A percentile compares a stretch with the other conserved stretches of the same genome.
Conservation (phyloP, 371 early-diverging fungal species). For the Parasitella parasitica region DNA sequence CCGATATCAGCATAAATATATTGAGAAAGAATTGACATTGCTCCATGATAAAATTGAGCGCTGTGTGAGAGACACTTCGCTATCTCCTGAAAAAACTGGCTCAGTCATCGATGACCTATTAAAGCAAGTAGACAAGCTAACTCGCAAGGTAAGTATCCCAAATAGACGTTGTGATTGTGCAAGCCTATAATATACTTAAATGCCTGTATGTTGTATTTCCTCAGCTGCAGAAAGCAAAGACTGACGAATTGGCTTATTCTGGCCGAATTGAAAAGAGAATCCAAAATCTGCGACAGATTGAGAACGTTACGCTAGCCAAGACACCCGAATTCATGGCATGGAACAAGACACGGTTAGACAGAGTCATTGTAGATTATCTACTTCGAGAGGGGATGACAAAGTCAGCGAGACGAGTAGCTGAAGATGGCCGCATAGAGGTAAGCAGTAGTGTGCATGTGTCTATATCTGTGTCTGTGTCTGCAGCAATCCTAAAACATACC, state of each 20-base stretch:
- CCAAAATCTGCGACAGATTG: conserved; percentile 72
- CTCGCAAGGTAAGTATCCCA: conserved; percentile 64
- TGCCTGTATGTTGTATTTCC: too few species aligned
- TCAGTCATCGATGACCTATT: conserved; percentile 63
- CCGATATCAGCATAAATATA: conserved; percentile 75
- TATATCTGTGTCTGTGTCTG: too few species aligned
- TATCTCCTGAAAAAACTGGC: conserved; percentile 50
- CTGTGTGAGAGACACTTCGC: conserved; percentile 31
- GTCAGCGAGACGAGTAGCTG: conserved; percentile 74
- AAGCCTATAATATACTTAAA: too few species aligned
- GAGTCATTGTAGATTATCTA: conserved; percentile 92
- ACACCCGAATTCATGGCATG: conserved; percentile 75
- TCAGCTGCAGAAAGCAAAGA: conserved; percentile 74
- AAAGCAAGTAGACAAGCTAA: conserved; percentile 65
- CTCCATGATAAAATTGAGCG: conserved; percentile 47
- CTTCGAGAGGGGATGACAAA: conserved; percentile 79
- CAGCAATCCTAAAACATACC: too few species aligned
- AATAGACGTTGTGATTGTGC: too few species aligned
- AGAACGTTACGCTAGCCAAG: conserved; percentile 57
- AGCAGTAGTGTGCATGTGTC: too few species aligned
- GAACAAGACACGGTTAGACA: conserved; percentile 79
- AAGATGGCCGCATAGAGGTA: conserved; percentile 67
- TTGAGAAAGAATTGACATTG: conserved; percentile 75
- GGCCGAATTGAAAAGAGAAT: conserved; percentile 73
- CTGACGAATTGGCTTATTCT: conserved; percentile 70